These are phyloP conservation scores for Penicillium sp. DNA, from an alignment of 2,329 filamentous ascomycete species.

Conservation along the genomic window DNA sequence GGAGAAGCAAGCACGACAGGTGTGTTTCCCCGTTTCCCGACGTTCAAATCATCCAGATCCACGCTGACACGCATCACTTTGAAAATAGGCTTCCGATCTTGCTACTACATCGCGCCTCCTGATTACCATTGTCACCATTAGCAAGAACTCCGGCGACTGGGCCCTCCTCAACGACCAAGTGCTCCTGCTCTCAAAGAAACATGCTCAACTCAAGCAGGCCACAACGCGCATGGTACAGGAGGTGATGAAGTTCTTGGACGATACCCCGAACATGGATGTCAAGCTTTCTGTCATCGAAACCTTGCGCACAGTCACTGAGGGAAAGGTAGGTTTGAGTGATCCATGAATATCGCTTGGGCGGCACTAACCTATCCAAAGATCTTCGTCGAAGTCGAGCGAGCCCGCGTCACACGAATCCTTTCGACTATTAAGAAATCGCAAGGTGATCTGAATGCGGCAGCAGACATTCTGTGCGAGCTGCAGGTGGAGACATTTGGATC, in stretches of 20 bases:
- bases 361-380: slow-evolving; percentile 57
- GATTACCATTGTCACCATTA: slow-evolving; percentile 86
- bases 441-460: slow-evolving; percentile 85
- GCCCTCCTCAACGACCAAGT: slow-evolving; percentile 94
- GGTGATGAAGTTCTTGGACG: slow-evolving; percentile 87
- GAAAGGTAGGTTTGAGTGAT: slow-evolving; percentile 63
- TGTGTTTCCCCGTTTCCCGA: slow-evolving; percentile 41
- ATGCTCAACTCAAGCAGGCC: slow-evolving; percentile 98
- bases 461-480: slow-evolving; percentile 92
- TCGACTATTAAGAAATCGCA: slow-evolving; percentile 97
- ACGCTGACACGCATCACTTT: slow-evolving; percentile 12
- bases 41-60: background rate
- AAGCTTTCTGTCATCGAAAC: slow-evolving; percentile 96
- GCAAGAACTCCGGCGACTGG: slow-evolving; percentile 93
- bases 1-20: slow-evolving; percentile 97
- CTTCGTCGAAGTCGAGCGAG: slow-evolving; percentile 97
- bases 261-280: slow-evolving; percentile 78
- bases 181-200: slow-evolving; percentile 95
- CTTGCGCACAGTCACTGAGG: slow-evolving; percentile 92
- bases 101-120: slow-evolving; percentile 90
- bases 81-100: slow-evolving; percentile 80
- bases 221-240: slow-evolving; percentile 99
- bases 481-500: slow-evolving; percentile 99
- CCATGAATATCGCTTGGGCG: background rate
- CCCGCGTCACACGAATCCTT: slow-evolving; percentile 89